phyloP scores from a whole-genome alignment of 495 filamentous ascomycete species.

The Annulohypoxylon nitens region DNA sequence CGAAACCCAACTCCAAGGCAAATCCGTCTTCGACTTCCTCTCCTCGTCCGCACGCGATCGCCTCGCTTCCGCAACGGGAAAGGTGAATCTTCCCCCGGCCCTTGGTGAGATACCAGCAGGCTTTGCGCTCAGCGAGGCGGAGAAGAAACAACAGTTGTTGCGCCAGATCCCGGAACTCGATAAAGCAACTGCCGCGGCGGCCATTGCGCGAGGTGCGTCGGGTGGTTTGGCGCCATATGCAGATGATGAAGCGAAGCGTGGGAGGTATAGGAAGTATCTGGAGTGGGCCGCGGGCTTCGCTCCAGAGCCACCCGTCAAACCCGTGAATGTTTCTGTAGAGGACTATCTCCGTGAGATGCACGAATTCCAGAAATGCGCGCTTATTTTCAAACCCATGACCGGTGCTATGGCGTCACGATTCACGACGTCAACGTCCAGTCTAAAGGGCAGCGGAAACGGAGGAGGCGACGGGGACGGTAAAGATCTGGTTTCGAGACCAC shows the following conservation, averaged over 20 bases:
- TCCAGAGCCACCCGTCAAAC: constrained; percentile 67
- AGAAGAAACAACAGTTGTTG: constrained; percentile 70
- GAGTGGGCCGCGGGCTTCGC: constrained; percentile 77
- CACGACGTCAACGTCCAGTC: constrained; percentile 74
- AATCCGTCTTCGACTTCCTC: constrained; percentile 96
- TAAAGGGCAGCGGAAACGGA: constrained; percentile 33
- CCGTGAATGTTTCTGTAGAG: constrained; percentile 67
- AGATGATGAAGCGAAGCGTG: constrained; percentile 82
- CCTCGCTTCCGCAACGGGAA: constrained; percentile 81
- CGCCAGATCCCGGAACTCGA: constrained; percentile 78
- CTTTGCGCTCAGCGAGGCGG: constrained; percentile 69
- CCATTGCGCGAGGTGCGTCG: constrained; percentile 77
- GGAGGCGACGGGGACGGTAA: constrained; percentile 29
- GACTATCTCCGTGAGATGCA: constrained; percentile 84
- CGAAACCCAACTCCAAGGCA: constrained; percentile 84
- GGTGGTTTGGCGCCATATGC: constrained; percentile 87
- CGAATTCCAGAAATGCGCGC: constrained; percentile 89
- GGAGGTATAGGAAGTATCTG: constrained; percentile 83
- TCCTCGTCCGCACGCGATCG: constrained; percentile 82
- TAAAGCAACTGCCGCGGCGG: constrained; percentile 77
- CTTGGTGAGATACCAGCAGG: constrained; percentile 78
- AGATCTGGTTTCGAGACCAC: constrained; percentile 66
- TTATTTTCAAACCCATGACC: constrained; percentile 92
- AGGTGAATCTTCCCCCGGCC: constrained; percentile 79
- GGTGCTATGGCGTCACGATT: constrained; percentile 94